Conservation (phyloP, 2,329 filamentous ascomycete genomes). For the Paecilomyces sp. region DNA sequence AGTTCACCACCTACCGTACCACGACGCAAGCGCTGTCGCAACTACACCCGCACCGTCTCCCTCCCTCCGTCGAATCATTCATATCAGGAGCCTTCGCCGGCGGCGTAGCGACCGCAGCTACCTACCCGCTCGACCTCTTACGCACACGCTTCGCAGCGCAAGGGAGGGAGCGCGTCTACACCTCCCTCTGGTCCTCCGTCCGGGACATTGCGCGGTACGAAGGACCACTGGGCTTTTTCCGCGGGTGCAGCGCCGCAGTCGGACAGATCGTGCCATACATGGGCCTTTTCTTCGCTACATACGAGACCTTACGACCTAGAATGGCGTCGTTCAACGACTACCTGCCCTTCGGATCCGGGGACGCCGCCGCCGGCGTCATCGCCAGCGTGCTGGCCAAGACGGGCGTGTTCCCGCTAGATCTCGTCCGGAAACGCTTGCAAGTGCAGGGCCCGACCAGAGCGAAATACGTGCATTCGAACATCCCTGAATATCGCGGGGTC, state of each 20-base stretch:
- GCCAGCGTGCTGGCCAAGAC: slow-evolving; percentile 82
- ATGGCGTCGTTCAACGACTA: slow-evolving; percentile 38
- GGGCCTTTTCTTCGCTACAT: slow-evolving; percentile 89
- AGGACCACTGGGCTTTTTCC: slow-evolving; percentile 75
- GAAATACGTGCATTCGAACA: slow-evolving; percentile 76
- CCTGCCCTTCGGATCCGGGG: slow-evolving; percentile 66
- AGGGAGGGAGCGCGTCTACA: slow-evolving; percentile 72
- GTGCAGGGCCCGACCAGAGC: slow-evolving; percentile 83
- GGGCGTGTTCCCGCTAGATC: slow-evolving; percentile 83
- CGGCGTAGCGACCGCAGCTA: slow-evolving; percentile 70
- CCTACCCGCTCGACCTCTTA: slow-evolving; percentile 89
- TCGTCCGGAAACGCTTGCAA: slow-evolving; percentile 87
- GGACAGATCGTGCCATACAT: slow-evolving; percentile 92
- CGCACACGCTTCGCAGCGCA: slow-evolving; percentile 96
- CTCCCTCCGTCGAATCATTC: slow-evolving; percentile 68
- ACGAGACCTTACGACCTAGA: slow-evolving; percentile 65
- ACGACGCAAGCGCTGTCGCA: slow-evolving; percentile 60
- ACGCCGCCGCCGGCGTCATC: slow-evolving; percentile 73
- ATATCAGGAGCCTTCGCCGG: slow-evolving; percentile 76
- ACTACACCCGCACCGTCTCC: slow-evolving; percentile 44
- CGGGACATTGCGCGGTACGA: slow-evolving; percentile 68
- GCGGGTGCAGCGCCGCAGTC: slow-evolving; percentile 72
- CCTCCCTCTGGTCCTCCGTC: slow-evolving; percentile 61
- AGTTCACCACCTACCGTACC: slow-evolving; percentile 83
- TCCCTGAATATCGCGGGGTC: slow-evolving; percentile 73